Conservation (phyloP, 345 rosid species). For the Excoecaria cochinchinensis region DNA sequence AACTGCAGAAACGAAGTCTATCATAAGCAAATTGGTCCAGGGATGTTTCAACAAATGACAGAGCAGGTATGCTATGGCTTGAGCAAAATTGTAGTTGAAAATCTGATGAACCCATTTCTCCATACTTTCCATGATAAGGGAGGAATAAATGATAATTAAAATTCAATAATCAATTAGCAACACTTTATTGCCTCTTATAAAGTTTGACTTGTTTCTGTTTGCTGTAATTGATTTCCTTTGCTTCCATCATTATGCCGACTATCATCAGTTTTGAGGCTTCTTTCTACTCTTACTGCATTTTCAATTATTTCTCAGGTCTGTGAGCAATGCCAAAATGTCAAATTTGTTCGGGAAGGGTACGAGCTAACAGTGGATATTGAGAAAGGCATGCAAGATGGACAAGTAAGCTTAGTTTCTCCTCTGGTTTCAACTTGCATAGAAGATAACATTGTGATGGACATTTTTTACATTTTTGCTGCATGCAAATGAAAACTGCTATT, state of each 20-base stretch:
- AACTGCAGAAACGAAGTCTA: constrained; percentile 98
- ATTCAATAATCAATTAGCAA: background rate
- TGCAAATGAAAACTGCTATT: background rate
- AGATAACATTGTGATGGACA: background rate
- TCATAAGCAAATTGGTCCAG: constrained; percentile 98
- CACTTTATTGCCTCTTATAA: background rate
- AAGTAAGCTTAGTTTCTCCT: constrained; percentile 48
- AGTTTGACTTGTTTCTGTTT: background rate
- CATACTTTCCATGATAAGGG: background rate
- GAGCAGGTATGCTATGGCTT: constrained; percentile 56
- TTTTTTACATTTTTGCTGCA: background rate
- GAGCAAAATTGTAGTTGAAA: background rate
- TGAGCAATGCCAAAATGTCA: constrained; percentile 94
- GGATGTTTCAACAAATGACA: constrained; percentile 99
- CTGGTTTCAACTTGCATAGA: background rate
- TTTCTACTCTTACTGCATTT: background rate
- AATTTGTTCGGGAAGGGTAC: constrained; percentile 82
- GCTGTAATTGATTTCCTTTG: background rate
- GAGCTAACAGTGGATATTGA: constrained; percentile 94
- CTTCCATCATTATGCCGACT: background rate
- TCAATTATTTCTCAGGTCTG: constrained; percentile 63
- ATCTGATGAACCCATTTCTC: background rate
- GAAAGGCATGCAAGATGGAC: constrained; percentile 99
- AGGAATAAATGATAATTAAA: background rate
- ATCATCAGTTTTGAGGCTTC: background rate